Percentiles rank a stretch among this genome's conserved stretches.
These are phyloP conservation scores for Cotoneaster glaucophyllus DNA, from an alignment of 306 rosid species.

Conservation along the genomic window DNA sequence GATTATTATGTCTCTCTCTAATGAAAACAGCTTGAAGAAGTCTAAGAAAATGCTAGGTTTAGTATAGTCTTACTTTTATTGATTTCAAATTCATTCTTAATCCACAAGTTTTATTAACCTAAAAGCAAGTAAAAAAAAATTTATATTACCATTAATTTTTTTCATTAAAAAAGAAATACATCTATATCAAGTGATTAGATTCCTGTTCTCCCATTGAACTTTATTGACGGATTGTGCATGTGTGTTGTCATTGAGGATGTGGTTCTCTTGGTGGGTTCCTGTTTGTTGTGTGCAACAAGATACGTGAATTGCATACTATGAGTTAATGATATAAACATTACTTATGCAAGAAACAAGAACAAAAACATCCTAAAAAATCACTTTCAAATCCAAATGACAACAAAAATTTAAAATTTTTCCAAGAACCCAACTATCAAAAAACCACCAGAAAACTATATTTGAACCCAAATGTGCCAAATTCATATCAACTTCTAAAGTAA, in stretches of 20 bases:
- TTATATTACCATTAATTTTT: too few relatives aligned
- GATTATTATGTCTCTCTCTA: background rate
- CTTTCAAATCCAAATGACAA: background rate
- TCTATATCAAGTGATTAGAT: background rate
- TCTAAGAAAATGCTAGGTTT: background rate
- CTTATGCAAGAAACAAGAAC: background rate
- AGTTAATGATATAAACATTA: background rate
- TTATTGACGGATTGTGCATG: background rate
- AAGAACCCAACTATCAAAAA: background rate
- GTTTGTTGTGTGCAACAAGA: background rate
- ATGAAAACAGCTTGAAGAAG: background rate
- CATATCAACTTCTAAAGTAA: too few relatives aligned
- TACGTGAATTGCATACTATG: background rate
- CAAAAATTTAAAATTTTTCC: background rate
- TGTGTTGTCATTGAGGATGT: background rate
- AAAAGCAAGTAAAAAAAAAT: too few relatives aligned
- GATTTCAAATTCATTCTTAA: background rate
- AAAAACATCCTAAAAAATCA: background rate
- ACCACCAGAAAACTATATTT: background rate
- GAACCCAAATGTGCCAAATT: too few relatives aligned
- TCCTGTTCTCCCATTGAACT: background rate
- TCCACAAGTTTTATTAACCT: background rate
- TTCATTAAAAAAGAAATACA: too few relatives aligned
- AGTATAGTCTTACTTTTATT: too few relatives aligned
- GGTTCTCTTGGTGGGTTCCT: too few relatives aligned